Evolutionary conservation across 352 stramenopile genomes (phyloP).

Genomic region (Pythium angustatum): DNA sequence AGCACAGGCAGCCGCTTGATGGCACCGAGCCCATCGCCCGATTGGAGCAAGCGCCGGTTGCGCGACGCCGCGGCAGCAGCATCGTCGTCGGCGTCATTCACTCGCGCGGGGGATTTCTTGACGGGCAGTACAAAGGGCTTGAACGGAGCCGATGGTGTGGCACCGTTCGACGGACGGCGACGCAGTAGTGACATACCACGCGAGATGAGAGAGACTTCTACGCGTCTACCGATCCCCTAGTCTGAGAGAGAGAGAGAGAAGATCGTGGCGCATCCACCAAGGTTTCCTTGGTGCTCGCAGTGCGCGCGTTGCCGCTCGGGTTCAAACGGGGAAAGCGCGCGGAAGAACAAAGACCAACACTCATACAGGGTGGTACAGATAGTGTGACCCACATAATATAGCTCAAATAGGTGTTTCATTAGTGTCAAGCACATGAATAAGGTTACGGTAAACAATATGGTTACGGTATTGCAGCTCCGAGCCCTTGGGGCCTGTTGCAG

Average conservation of each 20-base stretch:
- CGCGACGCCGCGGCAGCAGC: constrained; percentile 28
- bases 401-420: constrained; percentile 9
- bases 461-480: too few relatives aligned
- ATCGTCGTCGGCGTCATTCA: constrained; percentile 38
- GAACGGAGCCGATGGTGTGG: constrained; percentile 40
- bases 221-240: too few relatives aligned
- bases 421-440: neutral
- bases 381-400: constrained; percentile 24
- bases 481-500: too few relatives aligned
- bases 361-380: constrained; percentile 9
- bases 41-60: constrained; percentile 58
- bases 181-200: constrained; percentile 50
- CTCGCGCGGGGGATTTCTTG: constrained; percentile 31
- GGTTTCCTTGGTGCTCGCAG: neutral
- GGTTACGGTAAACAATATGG: too few relatives aligned
- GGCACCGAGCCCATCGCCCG: constrained; percentile 36
- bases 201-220: neutral
- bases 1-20: constrained; percentile 84
- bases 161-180: constrained; percentile 24
- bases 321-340: constrained; percentile 32
- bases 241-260: neutral
- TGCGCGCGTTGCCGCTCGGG: neutral
- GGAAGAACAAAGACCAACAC: constrained; percentile 25
- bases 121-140: constrained; percentile 79
- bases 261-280: neutral